A percentile compares a stretch with the other conserved stretches of the same genome.
Evolutionary conservation across 2,329 filamentous ascomycete species (phyloP).

Genomic region (Monilinia fructicola): DNA sequence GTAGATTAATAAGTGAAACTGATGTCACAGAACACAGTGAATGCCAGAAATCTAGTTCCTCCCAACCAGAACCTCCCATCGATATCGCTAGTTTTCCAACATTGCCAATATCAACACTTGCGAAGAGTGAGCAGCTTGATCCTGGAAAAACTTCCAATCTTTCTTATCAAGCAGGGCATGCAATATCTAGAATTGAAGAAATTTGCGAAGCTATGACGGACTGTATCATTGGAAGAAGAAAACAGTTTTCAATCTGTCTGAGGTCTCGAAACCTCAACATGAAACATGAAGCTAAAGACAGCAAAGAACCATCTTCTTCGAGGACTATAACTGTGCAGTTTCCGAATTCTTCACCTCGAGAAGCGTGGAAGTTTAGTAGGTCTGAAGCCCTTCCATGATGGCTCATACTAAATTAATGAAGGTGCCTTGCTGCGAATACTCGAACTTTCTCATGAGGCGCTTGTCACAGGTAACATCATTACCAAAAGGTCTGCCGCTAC

Average conservation of each 20-base stretch:
- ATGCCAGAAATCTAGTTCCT: neutral
- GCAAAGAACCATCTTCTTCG: neutral
- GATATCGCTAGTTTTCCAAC: neutral
- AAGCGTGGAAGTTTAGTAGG: slow-evolving; percentile 55
- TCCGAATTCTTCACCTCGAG: slow-evolving; percentile 49
- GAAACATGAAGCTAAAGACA: neutral
- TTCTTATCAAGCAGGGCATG: slow-evolving; percentile 36
- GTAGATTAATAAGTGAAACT: neutral
- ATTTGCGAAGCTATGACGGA: slow-evolving; percentile 55
- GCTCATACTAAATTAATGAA: slow-evolving; percentile 37
- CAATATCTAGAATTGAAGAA: slow-evolving; percentile 55
- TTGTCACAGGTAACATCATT: slow-evolving; percentile 53
- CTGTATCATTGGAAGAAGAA: slow-evolving; percentile 46
- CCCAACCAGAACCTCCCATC: neutral
- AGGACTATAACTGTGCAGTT: slow-evolving; percentile 42
- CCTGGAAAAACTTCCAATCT: slow-evolving; percentile 5
- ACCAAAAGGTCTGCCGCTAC: slow-evolving; percentile 57
- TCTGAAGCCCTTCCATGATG: slow-evolving; percentile 26
- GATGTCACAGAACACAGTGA: neutral
- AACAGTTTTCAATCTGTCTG: slow-evolving; percentile 48
- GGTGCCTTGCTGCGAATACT: slow-evolving; percentile 59
- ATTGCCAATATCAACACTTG: neutral
- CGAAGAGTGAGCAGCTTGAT: neutral
- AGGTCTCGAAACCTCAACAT: neutral
- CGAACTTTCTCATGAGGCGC: slow-evolving; percentile 58